Percentiles rank a stretch among this genome's conserved stretches.
These are phyloP conservation scores for Pseudogymnoascus sp. DNA, from an alignment of 2,329 filamentous ascomycete species.

Conservation along the genomic window DNA sequence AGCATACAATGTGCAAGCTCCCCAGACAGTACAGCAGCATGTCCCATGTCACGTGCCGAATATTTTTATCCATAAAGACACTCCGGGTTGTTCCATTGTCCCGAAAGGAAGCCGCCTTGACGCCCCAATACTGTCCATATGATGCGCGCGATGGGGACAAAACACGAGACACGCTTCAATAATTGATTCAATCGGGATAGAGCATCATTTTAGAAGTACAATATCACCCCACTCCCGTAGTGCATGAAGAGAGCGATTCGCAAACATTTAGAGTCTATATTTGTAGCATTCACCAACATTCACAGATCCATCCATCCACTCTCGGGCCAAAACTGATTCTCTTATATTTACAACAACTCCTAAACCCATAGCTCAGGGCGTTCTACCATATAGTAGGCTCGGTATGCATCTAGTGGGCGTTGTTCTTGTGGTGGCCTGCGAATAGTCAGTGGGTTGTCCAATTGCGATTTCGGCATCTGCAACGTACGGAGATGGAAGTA, in stretches of 20 bases:
- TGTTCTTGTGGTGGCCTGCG: conserved; percentile 99
- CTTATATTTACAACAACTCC: conserved; percentile 10
- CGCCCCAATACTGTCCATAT: background rate
- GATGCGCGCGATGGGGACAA: background rate
- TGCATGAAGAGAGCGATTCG: background rate
- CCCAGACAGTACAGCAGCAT: background rate
- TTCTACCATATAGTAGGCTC: conserved; percentile 9
- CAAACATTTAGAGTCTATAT: conserved; percentile 1
- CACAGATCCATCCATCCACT: background rate
- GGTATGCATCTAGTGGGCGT: conserved; percentile 68
- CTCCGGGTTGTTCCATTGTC: background rate
- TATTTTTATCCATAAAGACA: background rate
- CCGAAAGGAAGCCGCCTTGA: background rate
- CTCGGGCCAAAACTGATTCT: conserved; percentile 3
- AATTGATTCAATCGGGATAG: background rate
- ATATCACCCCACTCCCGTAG: background rate
- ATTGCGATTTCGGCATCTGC: background rate
- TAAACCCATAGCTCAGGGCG: conserved; percentile 1
- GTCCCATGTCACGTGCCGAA: background rate
- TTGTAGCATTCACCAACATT: conserved; percentile 4
- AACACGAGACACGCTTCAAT: background rate
- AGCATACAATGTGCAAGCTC: background rate
- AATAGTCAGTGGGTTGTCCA: conserved; percentile 19
- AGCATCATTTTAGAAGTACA: background rate
- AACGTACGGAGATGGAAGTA: conserved; percentile 98